phyloP scores from a whole-genome alignment of 371 early-diverging fungal genomes.

The Neoconidiobolus thromboides region DNA sequence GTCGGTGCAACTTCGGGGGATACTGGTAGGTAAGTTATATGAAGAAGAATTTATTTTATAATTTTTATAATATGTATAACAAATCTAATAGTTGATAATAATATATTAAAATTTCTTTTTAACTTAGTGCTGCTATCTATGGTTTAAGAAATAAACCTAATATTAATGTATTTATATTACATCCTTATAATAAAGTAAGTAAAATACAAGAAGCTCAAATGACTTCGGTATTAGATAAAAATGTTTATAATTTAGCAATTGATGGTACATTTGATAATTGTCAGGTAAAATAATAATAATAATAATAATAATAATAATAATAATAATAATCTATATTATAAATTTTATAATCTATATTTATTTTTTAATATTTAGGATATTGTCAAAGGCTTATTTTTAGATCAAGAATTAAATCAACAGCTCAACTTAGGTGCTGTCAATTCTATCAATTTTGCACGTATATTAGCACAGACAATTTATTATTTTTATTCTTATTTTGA shows the following conservation, averaged over 20 bases:
- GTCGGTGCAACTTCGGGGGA: slow-evolving; percentile 96
- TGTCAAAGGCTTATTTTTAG: slow-evolving; percentile 76
- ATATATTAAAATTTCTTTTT: not conserved
- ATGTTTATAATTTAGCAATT: slow-evolving; percentile 81
- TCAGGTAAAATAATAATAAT: slow-evolving; percentile 24
- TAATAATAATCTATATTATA: not conserved
- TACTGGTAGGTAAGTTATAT: slow-evolving; percentile 52
- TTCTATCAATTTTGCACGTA: slow-evolving; percentile 98
- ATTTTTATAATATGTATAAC: not conserved
- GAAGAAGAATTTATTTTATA: too few species aligned
- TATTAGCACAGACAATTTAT: slow-evolving; percentile 86
- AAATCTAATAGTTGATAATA: not conserved
- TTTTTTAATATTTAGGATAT: slow-evolving; percentile 25
- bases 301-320: not conserved
- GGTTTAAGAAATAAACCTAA: slow-evolving; percentile 85
- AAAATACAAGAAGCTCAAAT: slow-evolving; percentile 94
- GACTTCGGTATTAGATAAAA: slow-evolving; percentile 82
- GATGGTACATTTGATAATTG: slow-evolving; percentile 95
- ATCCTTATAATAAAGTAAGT: slow-evolving; percentile 76
- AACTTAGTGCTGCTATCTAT: slow-evolving; percentile 86
- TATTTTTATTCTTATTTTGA: slow-evolving; percentile 85
- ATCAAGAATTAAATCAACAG: slow-evolving; percentile 46
- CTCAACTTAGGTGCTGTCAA: slow-evolving; percentile 87
- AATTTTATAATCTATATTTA: not conserved
- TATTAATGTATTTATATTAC: slow-evolving; percentile 81